Evolutionary conservation across 148 eudicot species (phyloP).

Genomic region (Silene latifolia): DNA sequence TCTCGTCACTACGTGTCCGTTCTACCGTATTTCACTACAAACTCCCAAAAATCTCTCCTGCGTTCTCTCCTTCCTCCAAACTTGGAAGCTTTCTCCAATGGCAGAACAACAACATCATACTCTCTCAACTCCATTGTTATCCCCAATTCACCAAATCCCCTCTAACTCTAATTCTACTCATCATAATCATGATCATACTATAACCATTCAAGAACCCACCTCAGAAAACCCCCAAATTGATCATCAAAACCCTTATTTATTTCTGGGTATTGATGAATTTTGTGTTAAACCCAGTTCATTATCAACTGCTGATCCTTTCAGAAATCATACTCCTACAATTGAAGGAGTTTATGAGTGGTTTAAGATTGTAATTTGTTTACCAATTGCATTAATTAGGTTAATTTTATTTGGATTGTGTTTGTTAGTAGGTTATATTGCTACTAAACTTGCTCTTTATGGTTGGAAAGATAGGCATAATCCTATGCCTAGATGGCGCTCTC

Average conservation of each 20-base stretch:
- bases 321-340: slow-evolving; percentile 62
- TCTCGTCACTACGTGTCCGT: too few species aligned
- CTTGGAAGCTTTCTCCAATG: slow-evolving; percentile 15
- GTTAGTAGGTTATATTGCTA: slow-evolving; percentile 63
- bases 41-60: not conserved
- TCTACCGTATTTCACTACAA: not conserved
- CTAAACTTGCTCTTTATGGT: slow-evolving; percentile 56
- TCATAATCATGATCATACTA: slow-evolving; percentile 25
- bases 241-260: slow-evolving; percentile 41
- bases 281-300: slow-evolving; percentile 27
- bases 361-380: slow-evolving; percentile 62
- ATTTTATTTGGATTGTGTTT: slow-evolving; percentile 63
- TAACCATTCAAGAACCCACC: slow-evolving; percentile 32
- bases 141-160: slow-evolving; percentile 15
- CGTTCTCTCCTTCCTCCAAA: not conserved
- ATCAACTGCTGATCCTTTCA: slow-evolving; percentile 65
- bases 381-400: slow-evolving; percentile 55
- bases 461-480: slow-evolving; percentile 84
- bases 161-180: not conserved
- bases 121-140: slow-evolving; percentile 45
- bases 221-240: slow-evolving; percentile 16
- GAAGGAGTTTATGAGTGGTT: slow-evolving; percentile 87
- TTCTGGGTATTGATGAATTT: slow-evolving; percentile 46
- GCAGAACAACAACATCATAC: not conserved
- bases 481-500: slow-evolving; percentile 78